Evolutionary conservation across 495 filamentous ascomycete species (phyloP).

Genomic region (Chaetomium fimeti): DNA sequence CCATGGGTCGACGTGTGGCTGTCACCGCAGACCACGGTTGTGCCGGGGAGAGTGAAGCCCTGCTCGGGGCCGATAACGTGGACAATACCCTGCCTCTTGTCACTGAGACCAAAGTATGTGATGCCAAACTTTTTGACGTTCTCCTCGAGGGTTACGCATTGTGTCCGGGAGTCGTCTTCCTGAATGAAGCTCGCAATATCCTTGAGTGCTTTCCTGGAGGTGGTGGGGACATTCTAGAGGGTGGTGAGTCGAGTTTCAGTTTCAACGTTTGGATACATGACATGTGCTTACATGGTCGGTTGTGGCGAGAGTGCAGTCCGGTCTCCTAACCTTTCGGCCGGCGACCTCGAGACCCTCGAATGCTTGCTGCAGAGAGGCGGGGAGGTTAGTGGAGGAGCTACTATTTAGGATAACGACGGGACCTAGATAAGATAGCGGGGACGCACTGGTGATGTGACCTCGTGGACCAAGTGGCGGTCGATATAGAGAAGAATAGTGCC

Average conservation of each 20-base stretch:
- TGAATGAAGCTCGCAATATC: slow-evolving; percentile 84
- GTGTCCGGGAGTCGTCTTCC: slow-evolving; percentile 86
- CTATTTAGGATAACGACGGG: too few relatives aligned
- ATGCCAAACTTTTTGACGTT: slow-evolving; percentile 96
- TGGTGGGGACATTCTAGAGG: slow-evolving; percentile 80
- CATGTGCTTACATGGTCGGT: slow-evolving; percentile 82
- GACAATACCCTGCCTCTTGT: slow-evolving; percentile 97
- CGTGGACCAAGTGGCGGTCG: slow-evolving; percentile 93
- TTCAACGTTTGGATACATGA: too few relatives aligned
- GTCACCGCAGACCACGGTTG: slow-evolving; percentile 96
- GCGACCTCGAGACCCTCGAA: slow-evolving; percentile 94
- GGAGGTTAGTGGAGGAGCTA: background rate
- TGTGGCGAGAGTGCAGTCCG: slow-evolving; percentile 94
- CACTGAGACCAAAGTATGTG: slow-evolving; percentile 94
- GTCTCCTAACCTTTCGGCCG: slow-evolving; percentile 79
- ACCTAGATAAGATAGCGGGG: too few relatives aligned
- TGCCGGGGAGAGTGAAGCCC: slow-evolving; percentile 96
- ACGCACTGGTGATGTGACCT: slow-evolving; percentile 87
- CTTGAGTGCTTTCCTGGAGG: slow-evolving; percentile 85
- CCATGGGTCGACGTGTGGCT: slow-evolving; percentile 97
- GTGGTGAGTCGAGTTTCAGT: background rate
- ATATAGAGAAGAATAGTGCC: slow-evolving; percentile 93
- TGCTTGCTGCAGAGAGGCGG: slow-evolving; percentile 81
- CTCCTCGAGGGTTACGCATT: slow-evolving; percentile 93
- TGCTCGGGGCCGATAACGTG: slow-evolving; percentile 99